Base-by-base conservation (phyloP, 2,329 filamentous ascomycete species). In the Xylaria sp. region DNA sequence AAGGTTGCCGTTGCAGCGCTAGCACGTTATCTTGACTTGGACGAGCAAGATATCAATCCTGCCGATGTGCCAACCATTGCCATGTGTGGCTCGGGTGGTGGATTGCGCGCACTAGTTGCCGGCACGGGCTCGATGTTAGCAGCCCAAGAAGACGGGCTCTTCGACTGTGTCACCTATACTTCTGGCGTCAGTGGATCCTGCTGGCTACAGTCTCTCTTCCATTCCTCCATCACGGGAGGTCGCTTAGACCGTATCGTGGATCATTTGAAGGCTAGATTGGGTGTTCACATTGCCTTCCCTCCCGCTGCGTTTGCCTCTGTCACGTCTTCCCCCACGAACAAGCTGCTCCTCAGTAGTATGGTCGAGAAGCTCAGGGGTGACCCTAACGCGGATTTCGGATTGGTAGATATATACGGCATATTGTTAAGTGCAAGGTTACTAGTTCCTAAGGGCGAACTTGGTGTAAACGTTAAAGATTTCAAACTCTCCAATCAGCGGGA, bases 131-230 rank as follows among this genome's bases (percentile, higher is more conserved):
- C 94, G 0, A 91, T 97, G 69, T 84, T 96, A 10, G 94, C 94
- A 2, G 87, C 93, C 0, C 89, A 93, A 68, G 92, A 98, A 78
- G 92, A 92, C 66, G 96, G 96, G 0, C 84, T 99, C 0, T 97
- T 97, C 78, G 94, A 98, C 80, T 98, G 96, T 78, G 87, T 93
- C 12, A 98, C 94, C 1, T 99, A 99, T 77, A 97, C 94, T 0
- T 93, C 95, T 5, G 96, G 96, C 0, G 96, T 99, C 58, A 98
- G 94, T 77, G 96, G 96, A 0, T 97, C 93, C 71, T 98, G 96
- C 79, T 99, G 96, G 96, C 85, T 98, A 5, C 95, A 98, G 79
- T 86, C 92, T 0, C 85, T 99, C 3, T 97, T 93, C 78, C 90
- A 96, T 76, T 95, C 93, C 0, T 93, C 93, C 0, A 86, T 98